Evolutionary conservation across 495 filamentous ascomycete species (phyloP).

Genomic region (Bryoglossum gracile): DNA sequence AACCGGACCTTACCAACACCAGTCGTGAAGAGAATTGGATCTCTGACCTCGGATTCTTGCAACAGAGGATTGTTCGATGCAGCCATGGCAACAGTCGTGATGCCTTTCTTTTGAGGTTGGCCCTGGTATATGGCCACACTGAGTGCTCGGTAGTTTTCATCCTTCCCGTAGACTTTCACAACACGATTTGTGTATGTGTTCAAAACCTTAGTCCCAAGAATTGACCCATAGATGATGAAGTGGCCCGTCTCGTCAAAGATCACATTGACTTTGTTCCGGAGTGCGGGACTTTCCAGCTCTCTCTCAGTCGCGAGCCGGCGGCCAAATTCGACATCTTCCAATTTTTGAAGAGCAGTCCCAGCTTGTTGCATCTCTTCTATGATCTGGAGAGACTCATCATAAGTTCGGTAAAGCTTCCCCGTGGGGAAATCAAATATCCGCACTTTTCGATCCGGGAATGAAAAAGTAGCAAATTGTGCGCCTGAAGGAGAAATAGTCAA

Average conservation of each 20-base stretch:
- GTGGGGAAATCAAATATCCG: conserved; percentile 88
- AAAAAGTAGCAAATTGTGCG: conserved; percentile 79
- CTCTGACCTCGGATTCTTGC: conserved; percentile 83
- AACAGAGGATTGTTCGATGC: conserved; percentile 89
- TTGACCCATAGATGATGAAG: conserved; percentile 90
- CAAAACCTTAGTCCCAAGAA: conserved; percentile 85
- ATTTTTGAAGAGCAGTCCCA: conserved; percentile 66
- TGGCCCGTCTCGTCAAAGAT: conserved; percentile 94
- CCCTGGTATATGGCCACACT: conserved; percentile 91
- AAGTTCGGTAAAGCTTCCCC: conserved; percentile 82
- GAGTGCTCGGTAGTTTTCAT: conserved; percentile 78
- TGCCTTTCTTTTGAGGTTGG: conserved; percentile 80
- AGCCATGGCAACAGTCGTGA: conserved; percentile 96
- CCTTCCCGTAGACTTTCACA: conserved; percentile 78
- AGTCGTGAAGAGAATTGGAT: conserved; percentile 81
- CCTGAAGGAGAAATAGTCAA: conserved; percentile 81
- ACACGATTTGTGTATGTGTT: conserved; percentile 91
- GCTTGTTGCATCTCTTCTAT: conserved; percentile 93
- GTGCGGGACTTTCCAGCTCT: conserved; percentile 60
- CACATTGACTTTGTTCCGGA: conserved; percentile 71
- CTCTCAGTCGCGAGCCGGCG: conserved; percentile 80
- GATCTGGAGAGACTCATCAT: conserved; percentile 84
- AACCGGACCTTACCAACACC: conserved; percentile 87
- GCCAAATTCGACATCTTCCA: conserved; percentile 89
- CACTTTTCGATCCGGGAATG: conserved; percentile 86